Percentiles rank a stretch among this genome's conserved stretches.
Conservation (phyloP, 495 filamentous ascomycete species). For the Aspergillus avenaceus region DNA sequence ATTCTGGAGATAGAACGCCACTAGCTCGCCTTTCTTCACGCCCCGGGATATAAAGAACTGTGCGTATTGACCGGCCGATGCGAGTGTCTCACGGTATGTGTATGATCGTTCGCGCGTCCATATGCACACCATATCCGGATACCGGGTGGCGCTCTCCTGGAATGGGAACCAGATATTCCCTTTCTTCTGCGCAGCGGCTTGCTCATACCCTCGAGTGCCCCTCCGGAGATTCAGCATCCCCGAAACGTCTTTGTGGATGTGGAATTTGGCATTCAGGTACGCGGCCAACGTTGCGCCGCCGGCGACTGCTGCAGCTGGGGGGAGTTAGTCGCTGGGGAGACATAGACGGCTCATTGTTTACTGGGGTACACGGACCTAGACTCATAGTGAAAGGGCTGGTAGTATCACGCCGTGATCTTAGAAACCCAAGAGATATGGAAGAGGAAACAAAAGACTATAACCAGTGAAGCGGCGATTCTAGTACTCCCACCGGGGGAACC, state of each 20-base stretch:
- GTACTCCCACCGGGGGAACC: too few relatives aligned
- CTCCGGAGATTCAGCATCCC: slow-evolving; percentile 25
- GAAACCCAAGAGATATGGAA: neutral
- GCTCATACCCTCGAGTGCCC: slow-evolving; percentile 33
- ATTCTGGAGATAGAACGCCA: slow-evolving; percentile 68
- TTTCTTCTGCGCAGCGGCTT: slow-evolving; percentile 40
- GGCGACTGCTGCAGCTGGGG: slow-evolving; percentile 35
- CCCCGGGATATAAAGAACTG: slow-evolving; percentile 59
- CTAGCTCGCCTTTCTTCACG: slow-evolving; percentile 61
- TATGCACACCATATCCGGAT: slow-evolving; percentile 51
- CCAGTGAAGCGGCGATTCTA: too few relatives aligned
- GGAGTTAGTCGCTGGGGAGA: neutral
- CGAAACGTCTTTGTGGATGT: slow-evolving; percentile 56
- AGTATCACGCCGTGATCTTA: neutral
- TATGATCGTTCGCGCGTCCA: slow-evolving; percentile 65
- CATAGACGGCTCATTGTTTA: neutral
- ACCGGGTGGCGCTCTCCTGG: slow-evolving; percentile 45
- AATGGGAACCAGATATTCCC: slow-evolving; percentile 64
- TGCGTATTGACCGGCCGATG: slow-evolving; percentile 56
- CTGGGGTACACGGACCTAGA: neutral
- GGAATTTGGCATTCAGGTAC: slow-evolving; percentile 70
- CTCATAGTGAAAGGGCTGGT: neutral
- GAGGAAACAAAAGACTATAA: neutral
- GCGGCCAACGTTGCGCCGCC: slow-evolving; percentile 43
- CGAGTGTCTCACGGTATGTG: slow-evolving; percentile 57